A percentile compares a stretch with the other conserved stretches of the same genome.
Conservation (phyloP, 2,329 filamentous ascomycete genomes). For the Pseudogymnoascus sp. region DNA sequence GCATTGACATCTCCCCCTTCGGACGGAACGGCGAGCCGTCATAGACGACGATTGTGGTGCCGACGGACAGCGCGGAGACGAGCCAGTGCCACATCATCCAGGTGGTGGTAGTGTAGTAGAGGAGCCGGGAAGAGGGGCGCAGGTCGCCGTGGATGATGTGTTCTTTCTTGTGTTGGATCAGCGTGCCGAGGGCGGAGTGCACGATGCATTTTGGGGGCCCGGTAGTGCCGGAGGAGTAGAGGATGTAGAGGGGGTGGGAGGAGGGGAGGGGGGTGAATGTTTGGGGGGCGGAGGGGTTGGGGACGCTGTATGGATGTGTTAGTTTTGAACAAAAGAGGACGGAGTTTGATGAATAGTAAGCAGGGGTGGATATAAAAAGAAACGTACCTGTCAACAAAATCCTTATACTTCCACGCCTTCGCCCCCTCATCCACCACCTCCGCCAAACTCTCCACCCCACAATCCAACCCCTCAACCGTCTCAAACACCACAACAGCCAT, state of each 20-base stretch:
- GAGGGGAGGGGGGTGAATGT: slow-evolving; percentile 70
- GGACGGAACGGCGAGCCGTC: slow-evolving; percentile 86
- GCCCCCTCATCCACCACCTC: slow-evolving; percentile 24
- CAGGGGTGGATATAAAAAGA: background rate
- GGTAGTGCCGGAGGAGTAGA: slow-evolving; percentile 91
- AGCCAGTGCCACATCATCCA: slow-evolving; percentile 99
- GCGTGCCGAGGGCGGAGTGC: slow-evolving; percentile 79
- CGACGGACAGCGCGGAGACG: slow-evolving; percentile 73
- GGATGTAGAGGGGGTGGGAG: slow-evolving; percentile 84
- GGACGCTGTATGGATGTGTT: slow-evolving; percentile 25
- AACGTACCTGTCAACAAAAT: slow-evolving; percentile 33
- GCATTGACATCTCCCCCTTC: slow-evolving; percentile 71
- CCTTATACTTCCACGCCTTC: slow-evolving; percentile 31
- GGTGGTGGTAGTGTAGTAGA: slow-evolving; percentile 91
- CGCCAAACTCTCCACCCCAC: slow-evolving; percentile 15
- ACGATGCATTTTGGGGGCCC: slow-evolving; percentile 85
- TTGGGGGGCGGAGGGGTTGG: slow-evolving; percentile 31
- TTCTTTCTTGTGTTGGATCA: slow-evolving; percentile 97
- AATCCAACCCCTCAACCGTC: slow-evolving; percentile 40
- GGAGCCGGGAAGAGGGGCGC: slow-evolving; percentile 59
- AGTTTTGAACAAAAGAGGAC: slow-evolving; percentile 26
- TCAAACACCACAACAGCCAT: slow-evolving; percentile 67
- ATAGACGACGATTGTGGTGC: slow-evolving; percentile 78
- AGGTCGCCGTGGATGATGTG: slow-evolving; percentile 82
- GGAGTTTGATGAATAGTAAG: slow-evolving; percentile 30